Percentiles rank a stretch among this genome's conserved stretches.
Evolutionary conservation across 352 stramenopile genomes (phyloP).

Genomic region (Globisporangium splendens): DNA sequence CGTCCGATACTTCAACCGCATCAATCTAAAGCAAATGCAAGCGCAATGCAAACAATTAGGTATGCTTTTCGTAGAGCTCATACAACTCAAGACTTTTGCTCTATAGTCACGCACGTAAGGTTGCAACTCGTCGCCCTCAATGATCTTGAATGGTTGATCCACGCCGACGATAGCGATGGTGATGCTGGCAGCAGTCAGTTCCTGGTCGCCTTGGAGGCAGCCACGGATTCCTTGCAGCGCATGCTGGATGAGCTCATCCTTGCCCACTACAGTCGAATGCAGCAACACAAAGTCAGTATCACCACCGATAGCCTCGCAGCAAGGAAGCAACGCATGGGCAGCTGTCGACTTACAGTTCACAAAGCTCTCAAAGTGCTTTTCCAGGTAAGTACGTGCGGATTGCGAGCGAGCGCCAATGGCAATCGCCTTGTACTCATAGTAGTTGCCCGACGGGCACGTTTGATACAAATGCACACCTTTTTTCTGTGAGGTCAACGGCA

Average conservation of each 20-base stretch:
- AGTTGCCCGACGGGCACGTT: conserved; percentile 98
- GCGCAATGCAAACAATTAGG: not conserved
- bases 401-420: conserved; percentile 97
- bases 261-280: conserved; percentile 40
- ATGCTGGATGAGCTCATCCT: conserved; percentile 98
- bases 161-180: conserved; percentile 94
- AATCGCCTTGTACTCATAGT: conserved; percentile 98
- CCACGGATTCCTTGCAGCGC: conserved; percentile 94
- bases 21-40: conserved; percentile 55
- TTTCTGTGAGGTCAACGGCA: conserved; percentile 61
- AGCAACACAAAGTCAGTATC: conserved; percentile 3
- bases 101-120: conserved; percentile 81
- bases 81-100: too few species aligned
- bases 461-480: conserved; percentile 98
- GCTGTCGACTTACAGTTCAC: conserved; percentile 53
- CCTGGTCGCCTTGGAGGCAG: conserved; percentile 94
- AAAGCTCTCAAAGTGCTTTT: conserved; percentile 98
- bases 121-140: conserved; percentile 93
- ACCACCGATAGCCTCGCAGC: not conserved
- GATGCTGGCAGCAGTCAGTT: conserved; percentile 92
- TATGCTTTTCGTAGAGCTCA: too few species aligned
- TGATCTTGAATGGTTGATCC: conserved; percentile 91
- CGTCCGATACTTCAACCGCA: conserved; percentile 79
- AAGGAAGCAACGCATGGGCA: not conserved
- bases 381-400: conserved; percentile 97